Evolutionary conservation across 495 filamentous ascomycete species (phyloP).

Genomic region (Darksidea phi): DNA sequence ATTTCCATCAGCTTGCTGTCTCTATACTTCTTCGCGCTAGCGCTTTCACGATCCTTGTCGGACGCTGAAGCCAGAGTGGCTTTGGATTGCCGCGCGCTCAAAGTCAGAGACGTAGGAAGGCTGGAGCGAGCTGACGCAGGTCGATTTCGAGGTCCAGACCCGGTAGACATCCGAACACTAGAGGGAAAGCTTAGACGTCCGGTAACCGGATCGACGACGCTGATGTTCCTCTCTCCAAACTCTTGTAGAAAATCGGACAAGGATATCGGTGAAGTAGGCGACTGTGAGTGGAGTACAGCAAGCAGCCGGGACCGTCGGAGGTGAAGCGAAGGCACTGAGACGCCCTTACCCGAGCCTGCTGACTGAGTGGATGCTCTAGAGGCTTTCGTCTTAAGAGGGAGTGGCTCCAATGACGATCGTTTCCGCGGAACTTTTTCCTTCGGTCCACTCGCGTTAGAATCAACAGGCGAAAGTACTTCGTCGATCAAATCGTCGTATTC

Average conservation of each 20-base stretch:
- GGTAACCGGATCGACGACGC: constrained; percentile 43
- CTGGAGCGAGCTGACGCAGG: constrained; percentile 38
- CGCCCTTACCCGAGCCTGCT: constrained; percentile 14
- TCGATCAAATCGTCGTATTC: constrained; percentile 91
- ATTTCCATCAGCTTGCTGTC: constrained; percentile 51
- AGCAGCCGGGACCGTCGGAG: constrained; percentile 36
- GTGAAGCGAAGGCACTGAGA: constrained; percentile 29
- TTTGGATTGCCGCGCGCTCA: constrained; percentile 35
- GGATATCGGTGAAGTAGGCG: constrained; percentile 53
- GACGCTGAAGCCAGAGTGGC: constrained; percentile 35
- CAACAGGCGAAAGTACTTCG: constrained; percentile 58
- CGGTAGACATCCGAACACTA: constrained; percentile 47
- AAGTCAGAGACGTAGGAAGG: constrained; percentile 30
- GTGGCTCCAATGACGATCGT: constrained; percentile 18
- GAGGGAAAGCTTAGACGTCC: constrained; percentile 46
- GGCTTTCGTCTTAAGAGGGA: constrained; percentile 13
- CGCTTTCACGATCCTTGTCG: constrained; percentile 33
- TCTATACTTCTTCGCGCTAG: constrained; percentile 32
- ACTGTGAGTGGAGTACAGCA: constrained; percentile 35
- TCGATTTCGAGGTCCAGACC: constrained; percentile 44
- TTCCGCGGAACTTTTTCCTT: constrained; percentile 1
- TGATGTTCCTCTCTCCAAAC: constrained; percentile 51
- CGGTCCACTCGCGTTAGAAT: neutral
- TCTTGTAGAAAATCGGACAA: constrained; percentile 55
- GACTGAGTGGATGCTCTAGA: constrained; percentile 25